Base-by-base conservation (phyloP, 495 filamentous ascomycete species). In the Bathelium albidoporum region DNA sequence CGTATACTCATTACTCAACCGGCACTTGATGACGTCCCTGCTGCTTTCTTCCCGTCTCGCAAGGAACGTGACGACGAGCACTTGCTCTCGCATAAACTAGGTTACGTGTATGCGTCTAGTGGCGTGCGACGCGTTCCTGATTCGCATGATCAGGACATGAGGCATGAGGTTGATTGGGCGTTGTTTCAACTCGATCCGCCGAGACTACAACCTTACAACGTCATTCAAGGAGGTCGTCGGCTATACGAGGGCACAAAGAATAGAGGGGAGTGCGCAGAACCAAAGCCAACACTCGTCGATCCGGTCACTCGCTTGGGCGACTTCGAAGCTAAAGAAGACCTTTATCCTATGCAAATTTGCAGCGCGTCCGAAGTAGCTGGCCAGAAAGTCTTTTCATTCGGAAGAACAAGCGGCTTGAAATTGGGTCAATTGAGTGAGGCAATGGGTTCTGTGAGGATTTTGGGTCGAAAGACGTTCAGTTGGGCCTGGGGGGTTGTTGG, bases 81-180 rank as follows among this genome's bases (percentile, higher is more conserved):
- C 70, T 80, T 93, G 2, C 81, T 85, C 52, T 87, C 85, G 0
- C 90, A 89, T 68, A 81, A 82, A 10, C 77, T 97, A 1, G 93
- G 93, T 12, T 86, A 89, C 65, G 78, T 97, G 32, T 88, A 95
- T 64, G 93, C 92, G 20, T 95, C 90, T 1, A 95, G 90, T 20
- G 93, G 93, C 10, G 84, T 96, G 61, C 82, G 89, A 20, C 84
- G 94, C 1, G 85, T 85, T 68, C 79, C 49, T 9, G 31, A 73
- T 62, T 78, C 83, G 29, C 76, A 84, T 45, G 82, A 83, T 20
- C 36, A 61, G 41, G 67, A 63, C 5, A 74, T 92, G 14, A 80
- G 88, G 16, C 93, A 97, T 68, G 93, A 97, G 72, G 91, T 97
- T 64, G 93, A 97, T 72, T 97, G 93, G 93, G 91, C 92, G 0